These are phyloP conservation scores for Gnetum montanum DNA, from an alignment of 75 land plant genomes.

Conservation along the genomic window DNA sequence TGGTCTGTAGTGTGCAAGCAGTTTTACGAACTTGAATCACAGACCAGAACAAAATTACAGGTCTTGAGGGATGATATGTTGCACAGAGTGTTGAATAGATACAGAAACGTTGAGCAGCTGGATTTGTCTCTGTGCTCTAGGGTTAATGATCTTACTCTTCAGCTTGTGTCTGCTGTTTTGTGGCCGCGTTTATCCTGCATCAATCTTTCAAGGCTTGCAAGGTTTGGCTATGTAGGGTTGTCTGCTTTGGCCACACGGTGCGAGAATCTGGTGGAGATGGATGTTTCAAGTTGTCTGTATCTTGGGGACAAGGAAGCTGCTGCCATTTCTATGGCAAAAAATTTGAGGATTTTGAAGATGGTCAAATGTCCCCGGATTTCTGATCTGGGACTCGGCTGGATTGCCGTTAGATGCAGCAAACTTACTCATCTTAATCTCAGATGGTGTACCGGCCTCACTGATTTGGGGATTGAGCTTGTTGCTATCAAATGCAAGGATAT, in stretches of 20 bases:
- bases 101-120: constrained; percentile 26
- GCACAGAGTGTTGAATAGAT: constrained; percentile 25
- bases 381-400: constrained; percentile 58
- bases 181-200: constrained; percentile 28
- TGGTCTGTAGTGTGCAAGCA: constrained; percentile 50
- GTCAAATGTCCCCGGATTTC: constrained; percentile 50
- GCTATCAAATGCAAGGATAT: constrained; percentile 63
- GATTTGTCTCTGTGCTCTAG: constrained; percentile 57
- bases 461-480: constrained; percentile 58
- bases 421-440: constrained; percentile 42
- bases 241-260: constrained; percentile 33
- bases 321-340: constrained; percentile 37
- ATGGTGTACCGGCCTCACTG: constrained; percentile 65
- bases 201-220: constrained; percentile 28
- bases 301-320: constrained; percentile 42
- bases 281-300: constrained; percentile 45
- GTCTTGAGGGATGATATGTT: constrained; percentile 47
- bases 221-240: constrained; percentile 37
- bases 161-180: constrained; percentile 11
- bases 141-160: constrained; percentile 28
- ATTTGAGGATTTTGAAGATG: constrained; percentile 52
- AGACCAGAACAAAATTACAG: constrained; percentile 32
- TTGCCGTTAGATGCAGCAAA: constrained; percentile 59
- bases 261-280: constrained; percentile 46
- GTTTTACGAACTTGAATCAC: constrained; percentile 43